Conservation (phyloP, 768 basidiomycete genomes). For the Pulveroboletus sp. region DNA sequence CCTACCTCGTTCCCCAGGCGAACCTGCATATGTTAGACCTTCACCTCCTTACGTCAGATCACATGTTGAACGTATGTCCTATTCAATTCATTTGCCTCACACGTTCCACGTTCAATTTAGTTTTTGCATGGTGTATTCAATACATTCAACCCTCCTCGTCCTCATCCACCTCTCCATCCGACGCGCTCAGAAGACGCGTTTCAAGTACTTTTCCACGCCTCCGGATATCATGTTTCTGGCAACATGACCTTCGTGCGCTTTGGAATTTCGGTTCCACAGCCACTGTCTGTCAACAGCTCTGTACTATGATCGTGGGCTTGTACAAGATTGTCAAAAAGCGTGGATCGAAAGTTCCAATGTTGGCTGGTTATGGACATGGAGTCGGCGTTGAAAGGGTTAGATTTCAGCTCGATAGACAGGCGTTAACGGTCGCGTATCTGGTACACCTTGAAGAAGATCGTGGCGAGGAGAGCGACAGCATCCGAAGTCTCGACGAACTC, state of each 20-base stretch:
- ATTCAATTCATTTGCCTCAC: slow-evolving; percentile 6
- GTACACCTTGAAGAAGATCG: slow-evolving; percentile 63
- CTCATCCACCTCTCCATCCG: slow-evolving; percentile 30
- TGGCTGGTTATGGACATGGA: slow-evolving; percentile 76
- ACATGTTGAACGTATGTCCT: slow-evolving; percentile 61
- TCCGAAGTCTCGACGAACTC: slow-evolving; percentile 58
- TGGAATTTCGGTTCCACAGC: slow-evolving; percentile 75
- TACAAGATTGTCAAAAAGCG: slow-evolving; percentile 77
- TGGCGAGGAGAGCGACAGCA: slow-evolving; percentile 15
- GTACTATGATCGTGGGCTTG: slow-evolving; percentile 78
- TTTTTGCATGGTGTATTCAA: slow-evolving; percentile 96
- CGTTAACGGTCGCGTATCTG: slow-evolving; percentile 77
- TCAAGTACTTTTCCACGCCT: slow-evolving; percentile 38
- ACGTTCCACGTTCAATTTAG: slow-evolving; percentile 31
- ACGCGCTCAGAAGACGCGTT: slow-evolving; percentile 31
- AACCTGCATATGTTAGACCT: slow-evolving; percentile 86
- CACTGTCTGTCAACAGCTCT: slow-evolving; percentile 71
- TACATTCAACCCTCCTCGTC: slow-evolving; percentile 39
- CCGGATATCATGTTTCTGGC: slow-evolving; percentile 91
- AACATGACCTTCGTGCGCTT: slow-evolving; percentile 83
- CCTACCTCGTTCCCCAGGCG: slow-evolving; percentile 85
- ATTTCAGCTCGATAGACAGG: slow-evolving; percentile 80
- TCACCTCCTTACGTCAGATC: slow-evolving; percentile 92
- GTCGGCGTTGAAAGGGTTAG: slow-evolving; percentile 73
- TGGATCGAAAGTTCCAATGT: slow-evolving; percentile 66